Percentiles rank a stretch among this genome's conserved stretches.
Conservation (phyloP, 495 filamentous ascomycete genomes). For the Trichodelitschia bisporula region DNA sequence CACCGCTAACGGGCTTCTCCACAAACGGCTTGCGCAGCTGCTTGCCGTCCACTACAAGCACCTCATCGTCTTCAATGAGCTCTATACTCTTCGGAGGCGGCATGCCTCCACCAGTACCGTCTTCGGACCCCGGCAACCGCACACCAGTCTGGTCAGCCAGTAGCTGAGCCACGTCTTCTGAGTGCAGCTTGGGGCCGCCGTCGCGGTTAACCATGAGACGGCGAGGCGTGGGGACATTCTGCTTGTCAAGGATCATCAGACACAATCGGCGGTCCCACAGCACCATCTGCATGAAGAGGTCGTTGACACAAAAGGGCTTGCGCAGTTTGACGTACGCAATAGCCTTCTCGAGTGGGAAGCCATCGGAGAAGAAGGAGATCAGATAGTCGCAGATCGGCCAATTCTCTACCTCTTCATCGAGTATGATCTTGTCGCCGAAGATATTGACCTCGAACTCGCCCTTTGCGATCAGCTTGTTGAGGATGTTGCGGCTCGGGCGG, state of each 20-base stretch:
- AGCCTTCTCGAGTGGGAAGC: slow-evolving; percentile 90
- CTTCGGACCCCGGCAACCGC: slow-evolving; percentile 45
- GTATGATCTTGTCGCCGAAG: slow-evolving; percentile 94
- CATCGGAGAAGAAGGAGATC: slow-evolving; percentile 93
- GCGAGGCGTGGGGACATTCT: slow-evolving; percentile 69
- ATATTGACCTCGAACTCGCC: slow-evolving; percentile 89
- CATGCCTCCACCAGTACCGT: slow-evolving; percentile 41
- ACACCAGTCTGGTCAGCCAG: slow-evolving; percentile 61
- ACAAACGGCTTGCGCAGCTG: slow-evolving; percentile 82
- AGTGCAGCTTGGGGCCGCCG: slow-evolving; percentile 60
- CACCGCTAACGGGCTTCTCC: slow-evolving; percentile 92
- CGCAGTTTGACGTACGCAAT: slow-evolving; percentile 79
- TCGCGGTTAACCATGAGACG: slow-evolving; percentile 87
- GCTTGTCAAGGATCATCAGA: slow-evolving; percentile 61
- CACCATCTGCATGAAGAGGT: slow-evolving; percentile 93
- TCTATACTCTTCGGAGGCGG: slow-evolving; percentile 38
- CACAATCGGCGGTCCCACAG: slow-evolving; percentile 90
- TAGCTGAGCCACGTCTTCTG: slow-evolving; percentile 49
- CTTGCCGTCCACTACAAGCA: slow-evolving; percentile 63
- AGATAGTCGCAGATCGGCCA: slow-evolving; percentile 62
- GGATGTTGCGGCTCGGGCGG: slow-evolving; percentile 85
- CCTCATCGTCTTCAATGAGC: slow-evolving; percentile 66
- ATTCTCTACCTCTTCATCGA: slow-evolving; percentile 61
- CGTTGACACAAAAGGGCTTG: slow-evolving; percentile 93
- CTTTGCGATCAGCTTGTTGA: slow-evolving; percentile 72